Base-by-base conservation (phyloP, 495 filamentous ascomycete genomes). In the Lophiostoma macrostomum region DNA sequence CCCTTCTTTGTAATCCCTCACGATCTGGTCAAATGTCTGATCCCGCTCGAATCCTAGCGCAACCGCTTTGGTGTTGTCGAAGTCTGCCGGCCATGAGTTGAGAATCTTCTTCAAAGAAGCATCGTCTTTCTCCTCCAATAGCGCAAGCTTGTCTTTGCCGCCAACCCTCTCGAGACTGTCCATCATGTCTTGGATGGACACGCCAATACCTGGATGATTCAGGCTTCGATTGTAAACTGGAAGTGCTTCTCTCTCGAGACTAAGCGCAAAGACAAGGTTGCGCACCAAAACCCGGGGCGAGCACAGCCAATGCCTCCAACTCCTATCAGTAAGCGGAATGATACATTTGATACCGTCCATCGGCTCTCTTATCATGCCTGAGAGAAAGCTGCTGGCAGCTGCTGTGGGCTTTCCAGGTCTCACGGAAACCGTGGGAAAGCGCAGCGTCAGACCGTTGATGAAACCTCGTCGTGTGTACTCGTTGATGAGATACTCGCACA, bases 371-470 rank as follows among this genome's bases (percentile, higher is more conserved):
- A 86, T 80, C 47, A 93, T 89, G 5, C 87, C 87, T 8, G 79
- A 84, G 27, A 85, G 74, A 53, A 90, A 93, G 20, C 79, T 82
- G 24, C 79, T 84, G 4, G 88, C 88, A 0, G 88, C 88, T n/a
- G 75, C 80, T 0, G 84, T 85, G 0, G 88, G 88, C 44, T 78
- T 79, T 0, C 88, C 88, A 0, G 87, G 84, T 0, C 88, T 74
- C 8, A 93, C 84, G 0, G 77, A 78, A 32, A 93, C 82, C 1
- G 87, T 90, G 0, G 88, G 88, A 22, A 93, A 80, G 1, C 88
- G 80, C 39, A 85, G 74, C 12, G 76, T 72, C 7, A 85, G 74
- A 0, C 78, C 87, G 55, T 89, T 80, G 36, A 93, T 59, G 64
- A 81, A 81, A 0, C 83, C 82, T 30, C 80, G 78, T 5, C 88